Base-by-base conservation (phyloP, 257 asterid genomes). In the Solanum raphanifolium region DNA sequence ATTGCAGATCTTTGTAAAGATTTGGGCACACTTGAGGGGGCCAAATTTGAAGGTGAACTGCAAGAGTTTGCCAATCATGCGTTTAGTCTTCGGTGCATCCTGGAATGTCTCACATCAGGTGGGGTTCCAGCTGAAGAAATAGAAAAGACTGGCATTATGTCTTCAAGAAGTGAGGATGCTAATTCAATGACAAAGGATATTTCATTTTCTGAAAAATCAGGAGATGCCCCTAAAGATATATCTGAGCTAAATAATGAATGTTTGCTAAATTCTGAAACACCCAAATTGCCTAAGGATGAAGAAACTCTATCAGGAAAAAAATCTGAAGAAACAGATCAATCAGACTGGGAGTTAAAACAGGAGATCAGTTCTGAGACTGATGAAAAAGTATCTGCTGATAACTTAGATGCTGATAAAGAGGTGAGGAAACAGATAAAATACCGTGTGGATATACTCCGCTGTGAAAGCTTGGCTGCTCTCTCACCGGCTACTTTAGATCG, bases 11-110 rank as follows among this genome's bases (percentile, higher is more conserved):
- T 97, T 87, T 97, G 99, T 89, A 94, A 82, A 89, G 99, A 97
- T 92, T 94, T 97, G 89, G 90, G 94, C 82, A 93, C 99, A 48
- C 92, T 97, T 32, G 99, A 97, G 92, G 98, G 99, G 86, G 88
- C 98, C 88, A 97, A 94, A 92, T 97, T 96, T 91, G 99, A 97
- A 94, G 99, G 99, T 83, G 99, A 97, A 88, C 92, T 97, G 88
- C 99, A 96, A 94, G 99, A 97, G 91, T 97, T 97, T 83, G 99
- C 99, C 85, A 94, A 97, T 92, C 99, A 97, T 91, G 99, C 99
- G 78, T 97, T 97, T 93, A 97, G 99, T 89, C 95, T 97, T 79
- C 93, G 99, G 75, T 94, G 98, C 91, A 90, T 96, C 89, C 93
- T 97, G 91, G 98, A 97, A 92, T 97, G 99, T 91, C 93, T 97